Percentiles rank a stretch among this genome's conserved stretches.
Evolutionary conservation across 371 early-diverging fungal species (phyloP).

Genomic region (Mortierella sp.): DNA sequence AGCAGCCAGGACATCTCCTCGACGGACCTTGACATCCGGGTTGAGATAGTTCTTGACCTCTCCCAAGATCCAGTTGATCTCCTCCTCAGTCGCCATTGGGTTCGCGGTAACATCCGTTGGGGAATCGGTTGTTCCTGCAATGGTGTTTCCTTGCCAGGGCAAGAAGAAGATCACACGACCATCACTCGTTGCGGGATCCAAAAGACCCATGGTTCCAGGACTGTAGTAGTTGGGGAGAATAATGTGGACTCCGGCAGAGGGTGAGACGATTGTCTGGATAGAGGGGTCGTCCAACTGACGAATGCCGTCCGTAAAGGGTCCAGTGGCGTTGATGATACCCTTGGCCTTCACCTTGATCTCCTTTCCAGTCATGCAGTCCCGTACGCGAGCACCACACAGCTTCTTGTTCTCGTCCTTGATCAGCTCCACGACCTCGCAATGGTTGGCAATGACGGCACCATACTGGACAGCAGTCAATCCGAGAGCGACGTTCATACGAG

Average conservation of each 20-base stretch:
- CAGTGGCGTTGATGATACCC: constrained; percentile 97
- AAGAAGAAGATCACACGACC: constrained; percentile 99
- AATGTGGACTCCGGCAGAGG: constrained; percentile 97
- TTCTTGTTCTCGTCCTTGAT: constrained; percentile 78
- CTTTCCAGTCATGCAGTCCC: constrained; percentile 92
- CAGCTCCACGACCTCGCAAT: constrained; percentile 90
- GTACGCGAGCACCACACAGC: constrained; percentile 85
- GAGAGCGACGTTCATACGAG: constrained; percentile 97
- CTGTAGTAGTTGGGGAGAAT: constrained; percentile 95
- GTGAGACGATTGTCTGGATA: constrained; percentile 89
- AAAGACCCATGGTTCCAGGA: constrained; percentile 96
- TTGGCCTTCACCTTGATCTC: constrained; percentile 90
- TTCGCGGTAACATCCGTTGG: constrained; percentile 83
- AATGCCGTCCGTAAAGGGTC: constrained; percentile 82
- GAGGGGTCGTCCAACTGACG: constrained; percentile 88
- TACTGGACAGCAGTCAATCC: constrained; percentile 94
- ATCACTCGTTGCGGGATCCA: constrained; percentile 98
- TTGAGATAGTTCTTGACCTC: constrained; percentile 94
- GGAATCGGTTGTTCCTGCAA: constrained; percentile 99
- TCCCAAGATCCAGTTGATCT: constrained; percentile 95
- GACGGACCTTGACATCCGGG: constrained; percentile 90
- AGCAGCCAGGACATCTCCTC: constrained; percentile 95
- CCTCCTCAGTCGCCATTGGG: constrained; percentile 93
- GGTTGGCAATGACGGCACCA: constrained; percentile 97
- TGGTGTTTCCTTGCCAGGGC: constrained; percentile 97